Evolutionary conservation across 306 rosid species (phyloP).

Genomic region (Coriaria nepalensis): DNA sequence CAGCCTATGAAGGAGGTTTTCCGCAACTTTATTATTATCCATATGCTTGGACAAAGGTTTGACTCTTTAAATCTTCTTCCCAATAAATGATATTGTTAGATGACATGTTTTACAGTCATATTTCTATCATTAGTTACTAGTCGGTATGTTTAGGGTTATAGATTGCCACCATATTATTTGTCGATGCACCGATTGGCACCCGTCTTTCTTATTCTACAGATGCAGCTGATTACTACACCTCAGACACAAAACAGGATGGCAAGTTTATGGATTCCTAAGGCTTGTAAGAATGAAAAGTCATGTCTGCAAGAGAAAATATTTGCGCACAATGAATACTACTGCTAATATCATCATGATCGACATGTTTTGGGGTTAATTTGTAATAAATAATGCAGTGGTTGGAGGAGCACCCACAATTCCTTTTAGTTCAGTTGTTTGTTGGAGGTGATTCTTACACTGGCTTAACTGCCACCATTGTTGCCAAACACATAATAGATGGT

Average conservation of each 20-base stretch:
- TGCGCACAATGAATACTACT: no score
- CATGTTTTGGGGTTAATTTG: no score
- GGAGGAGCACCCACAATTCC: slow-evolving; percentile 5
- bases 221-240: slow-evolving; percentile 2
- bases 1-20: slow-evolving; percentile 1
- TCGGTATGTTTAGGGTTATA: neutral
- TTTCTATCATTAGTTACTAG: no score
- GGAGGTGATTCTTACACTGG: slow-evolving; percentile 17
- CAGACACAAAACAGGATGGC: slow-evolving; percentile 10
- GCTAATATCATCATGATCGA: no score
- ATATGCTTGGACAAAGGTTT: slow-evolving; percentile 16
- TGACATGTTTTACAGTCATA: neutral
- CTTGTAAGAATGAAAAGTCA: neutral
- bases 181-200: slow-evolving; percentile 21
- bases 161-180: slow-evolving; percentile 17
- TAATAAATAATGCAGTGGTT: slow-evolving; percentile 15
- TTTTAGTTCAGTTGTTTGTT: slow-evolving; percentile 2
- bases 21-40: slow-evolving; percentile 8
- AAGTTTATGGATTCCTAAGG: slow-evolving; percentile 1
- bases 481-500: slow-evolving; percentile 10
- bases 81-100: no score
- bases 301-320: no score
- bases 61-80: no score
- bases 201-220: slow-evolving; percentile 16
- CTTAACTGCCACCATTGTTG: slow-evolving; percentile 5